These are phyloP conservation scores for Fomitopsis betulina DNA, from an alignment of 1,284 basidiomycete genomes.

Conservation along the genomic window DNA sequence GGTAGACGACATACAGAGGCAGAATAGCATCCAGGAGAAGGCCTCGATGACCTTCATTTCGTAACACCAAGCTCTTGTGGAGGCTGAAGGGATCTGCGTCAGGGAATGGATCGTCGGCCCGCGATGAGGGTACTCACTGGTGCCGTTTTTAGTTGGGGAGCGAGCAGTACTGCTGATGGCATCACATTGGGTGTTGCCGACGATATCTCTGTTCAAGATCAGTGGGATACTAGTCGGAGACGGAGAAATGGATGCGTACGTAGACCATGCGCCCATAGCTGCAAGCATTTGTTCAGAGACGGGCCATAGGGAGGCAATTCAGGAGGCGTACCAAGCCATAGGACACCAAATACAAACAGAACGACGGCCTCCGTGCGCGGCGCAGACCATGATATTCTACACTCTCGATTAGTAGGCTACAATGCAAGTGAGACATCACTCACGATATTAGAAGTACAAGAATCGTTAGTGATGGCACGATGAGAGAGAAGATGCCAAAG, in stretches of 20 bases:
- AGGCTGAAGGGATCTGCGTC: slow-evolving; percentile 37
- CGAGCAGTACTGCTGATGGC: slow-evolving; percentile 35
- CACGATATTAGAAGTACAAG: slow-evolving; percentile 37
- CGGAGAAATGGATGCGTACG: slow-evolving; percentile 40
- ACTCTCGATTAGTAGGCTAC: neutral
- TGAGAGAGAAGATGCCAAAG: slow-evolving; percentile 62
- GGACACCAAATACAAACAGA: slow-evolving; percentile 49
- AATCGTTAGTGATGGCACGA: slow-evolving; percentile 61
- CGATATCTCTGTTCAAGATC: slow-evolving; percentile 50
- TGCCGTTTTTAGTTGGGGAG: slow-evolving; percentile 49
- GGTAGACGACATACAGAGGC: slow-evolving; percentile 41
- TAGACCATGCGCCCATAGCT: slow-evolving; percentile 74
- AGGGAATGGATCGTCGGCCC: neutral
- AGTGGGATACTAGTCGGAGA: neutral
- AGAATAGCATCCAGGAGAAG: slow-evolving; percentile 73
- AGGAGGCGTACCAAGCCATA: slow-evolving; percentile 56
- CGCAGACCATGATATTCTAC: slow-evolving; percentile 63
- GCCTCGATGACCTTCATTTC: slow-evolving; percentile 75
- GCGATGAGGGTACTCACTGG: slow-evolving; percentile 37
- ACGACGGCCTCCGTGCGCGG: slow-evolving; percentile 55
- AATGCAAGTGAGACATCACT: neutral
- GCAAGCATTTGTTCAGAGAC: neutral
- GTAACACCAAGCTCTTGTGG: slow-evolving; percentile 56
- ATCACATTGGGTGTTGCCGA: slow-evolving; percentile 64
- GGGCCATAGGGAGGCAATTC: neutral